Conservation (phyloP, 805 yeast genomes). For the Wickerhamomyces xylosicus region DNA sequence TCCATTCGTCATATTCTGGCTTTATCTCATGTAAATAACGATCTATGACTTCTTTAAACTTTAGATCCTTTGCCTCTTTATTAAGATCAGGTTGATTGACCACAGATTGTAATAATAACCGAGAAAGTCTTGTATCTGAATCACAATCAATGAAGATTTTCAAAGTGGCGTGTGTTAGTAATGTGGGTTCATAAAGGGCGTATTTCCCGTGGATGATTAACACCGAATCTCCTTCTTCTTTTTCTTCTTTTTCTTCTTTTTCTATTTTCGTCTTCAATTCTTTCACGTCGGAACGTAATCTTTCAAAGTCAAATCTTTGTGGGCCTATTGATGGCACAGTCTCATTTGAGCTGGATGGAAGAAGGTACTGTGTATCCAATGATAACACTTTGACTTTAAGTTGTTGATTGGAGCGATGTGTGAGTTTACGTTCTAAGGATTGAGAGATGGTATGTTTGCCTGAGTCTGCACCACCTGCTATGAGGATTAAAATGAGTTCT, state of each 20-base stretch:
- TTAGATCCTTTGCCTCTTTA: constrained; percentile 8
- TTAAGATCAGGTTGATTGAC: constrained; percentile 2
- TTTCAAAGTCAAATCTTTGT: constrained; percentile 21
- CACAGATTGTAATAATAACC: constrained; percentile 46
- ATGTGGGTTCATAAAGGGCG: constrained; percentile 54
- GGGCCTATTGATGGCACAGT: constrained; percentile 3
- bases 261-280: not conserved
- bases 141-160: constrained; percentile 77
- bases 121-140: constrained; percentile 72
- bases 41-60: constrained; percentile 23
- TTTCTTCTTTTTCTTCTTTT: constrained; percentile 5
- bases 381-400: not conserved
- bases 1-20: constrained; percentile 56
- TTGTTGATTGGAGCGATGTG: constrained; percentile 1
- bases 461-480: constrained; percentile 56
- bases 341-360: too few relatives aligned
- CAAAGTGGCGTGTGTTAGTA: constrained; percentile 48
- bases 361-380: not conserved
- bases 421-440: constrained; percentile 3
- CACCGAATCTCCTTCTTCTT: constrained; percentile 20
- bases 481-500: constrained; percentile 27
- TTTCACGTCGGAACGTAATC: constrained; percentile 11
- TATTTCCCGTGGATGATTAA: constrained; percentile 67
- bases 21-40: constrained; percentile 46
- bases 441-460: constrained; percentile 27